Evolutionary conservation across 2,329 filamentous ascomycete genomes (phyloP), one percentile per base, ranked within the genome.

Genomic region (Calonectria pauciramosa): DNA sequence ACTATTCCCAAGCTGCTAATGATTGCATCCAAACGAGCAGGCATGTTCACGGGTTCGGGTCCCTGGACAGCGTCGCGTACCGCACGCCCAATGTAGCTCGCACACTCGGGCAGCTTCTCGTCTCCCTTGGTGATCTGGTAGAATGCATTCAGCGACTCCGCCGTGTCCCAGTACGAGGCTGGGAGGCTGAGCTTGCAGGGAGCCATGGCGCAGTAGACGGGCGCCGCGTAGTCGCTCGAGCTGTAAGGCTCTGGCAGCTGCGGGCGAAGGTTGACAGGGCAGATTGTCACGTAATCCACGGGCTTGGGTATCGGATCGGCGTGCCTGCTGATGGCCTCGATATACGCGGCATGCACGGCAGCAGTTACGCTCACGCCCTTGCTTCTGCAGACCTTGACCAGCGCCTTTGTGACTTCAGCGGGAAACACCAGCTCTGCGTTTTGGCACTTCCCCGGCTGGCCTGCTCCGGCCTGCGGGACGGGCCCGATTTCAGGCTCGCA

Each of bases 1-100:
- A 66, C 75, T 20, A 82, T 36, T 11, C 80, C 81, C 5, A 82
- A 30, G 68, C 80, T 82, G 66, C 79, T 82, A 1, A 81, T 71
- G 13, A 81, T 14, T 2, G 80, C 80, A 51, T 81, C 80, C 28
- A 73, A 79, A 11, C 77, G 63, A 10, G 76, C 26, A 1, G 79
- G 76, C 5, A 20, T 71, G 10, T 74, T 70, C 2, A 77, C 59
- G 52, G 79, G 79, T 60, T 81, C 77, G 11, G 78, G 79, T 1
- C 73, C 77, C 68, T 78, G 76, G 6, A 77, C 74, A 11, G 72
- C 69, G 3, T 60, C 70, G 26, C 67, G 75, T 51, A 79, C 18
- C 5, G 71, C 66, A 6, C 73, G 71, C n/a, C 70, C 75, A 49
- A 80, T 77, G 13, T 76, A 73, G 0, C 74, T 77, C 30, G 67